Base-by-base conservation (phyloP, 2,329 filamentous ascomycete species). In the Aspergillus flavus region DNA sequence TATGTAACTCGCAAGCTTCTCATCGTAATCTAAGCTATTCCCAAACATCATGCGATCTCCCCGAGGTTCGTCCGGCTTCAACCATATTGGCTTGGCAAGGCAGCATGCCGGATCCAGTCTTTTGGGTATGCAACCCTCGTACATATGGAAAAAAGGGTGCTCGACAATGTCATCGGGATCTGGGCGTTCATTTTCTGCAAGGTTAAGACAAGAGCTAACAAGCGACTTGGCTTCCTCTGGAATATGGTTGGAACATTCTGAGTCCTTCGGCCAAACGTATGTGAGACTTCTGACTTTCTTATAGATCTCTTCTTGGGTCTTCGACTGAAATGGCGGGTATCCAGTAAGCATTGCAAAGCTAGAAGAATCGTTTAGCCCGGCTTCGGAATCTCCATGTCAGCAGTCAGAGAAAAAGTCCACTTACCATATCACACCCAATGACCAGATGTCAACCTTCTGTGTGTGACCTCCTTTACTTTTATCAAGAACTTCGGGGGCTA, bases 371-470 rank as follows among this genome's bases (percentile, higher is more conserved):
- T 50, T 68, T 64, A 68, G 66, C 73, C 6, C 32, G n/a, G 3
- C 12, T 11, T 9, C 65, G 61, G 64, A 39, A 21, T n/a, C 30
- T 32, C 26, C 16, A n/a, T 10, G 28, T 7, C 19, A 34, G 28
- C 48, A 11, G 16, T 32, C 28, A 30, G 19, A 32, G 9, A 2
- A 45, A 12, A 14, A 32, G 14, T 48, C 30, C 3, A 72, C 88
- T 82, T 82, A 94, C 89, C 96, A 93, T 76, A 99, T 99, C 69
- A 99, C 95, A 23, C 96, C 95, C 74, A 99, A 85, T 52, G 94
- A 97, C 96, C 96, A 99, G 61, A 99, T 92, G 76, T 99, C 95
- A 4, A 99, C 95, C 83, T 96, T 97, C 75, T 98, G 94, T 69
- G 97, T 95, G 76, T 99, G 95, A 0, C 95, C 95, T 72, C 94